Evolutionary conservation across 495 filamentous ascomycete genomes (phyloP).

Genomic region (Penicillium waksmanii): DNA sequence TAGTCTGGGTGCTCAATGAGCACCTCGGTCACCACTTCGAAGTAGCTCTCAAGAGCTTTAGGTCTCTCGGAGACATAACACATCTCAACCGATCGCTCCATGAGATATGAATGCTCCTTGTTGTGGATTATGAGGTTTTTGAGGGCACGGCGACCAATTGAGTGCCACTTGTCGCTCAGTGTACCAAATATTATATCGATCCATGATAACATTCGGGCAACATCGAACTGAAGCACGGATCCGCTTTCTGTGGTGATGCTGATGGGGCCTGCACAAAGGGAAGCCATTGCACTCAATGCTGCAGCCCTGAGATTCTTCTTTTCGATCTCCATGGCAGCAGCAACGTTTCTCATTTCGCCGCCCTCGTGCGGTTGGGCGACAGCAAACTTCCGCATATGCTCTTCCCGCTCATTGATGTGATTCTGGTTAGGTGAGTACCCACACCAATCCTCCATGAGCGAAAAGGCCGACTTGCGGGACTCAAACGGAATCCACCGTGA

Average conservation of each 20-base stretch:
- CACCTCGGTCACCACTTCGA: constrained; percentile 87
- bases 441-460: constrained; percentile 99
- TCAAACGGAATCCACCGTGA: constrained; percentile 96
- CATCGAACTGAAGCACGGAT: constrained; percentile 83
- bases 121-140: constrained; percentile 93
- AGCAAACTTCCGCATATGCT: constrained; percentile 81
- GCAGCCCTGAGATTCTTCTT: constrained; percentile 89
- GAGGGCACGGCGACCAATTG: constrained; percentile 87
- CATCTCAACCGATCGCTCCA: constrained; percentile 84
- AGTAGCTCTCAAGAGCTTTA: constrained; percentile 92
- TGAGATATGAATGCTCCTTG: constrained; percentile 75
- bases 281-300: constrained; percentile 92
- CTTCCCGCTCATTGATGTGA: constrained; percentile 81
- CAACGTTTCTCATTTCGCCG: constrained; percentile 72
- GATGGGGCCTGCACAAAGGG: constrained; percentile 89
- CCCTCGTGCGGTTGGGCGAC: constrained; percentile 67
- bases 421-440: constrained; percentile 91
- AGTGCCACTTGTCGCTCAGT: constrained; percentile 83
- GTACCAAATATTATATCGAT: constrained; percentile 92
- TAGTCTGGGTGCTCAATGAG: constrained; percentile 80
- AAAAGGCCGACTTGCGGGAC: constrained; percentile 87
- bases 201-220: constrained; percentile 90
- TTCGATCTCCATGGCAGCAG: constrained; percentile 93
- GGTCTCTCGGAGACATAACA: constrained; percentile 74
- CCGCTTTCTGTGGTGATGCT: constrained; percentile 84